These are phyloP conservation scores for Fusarium nurragi DNA, from an alignment of 2,329 filamentous ascomycete species.

Conservation along the genomic window DNA sequence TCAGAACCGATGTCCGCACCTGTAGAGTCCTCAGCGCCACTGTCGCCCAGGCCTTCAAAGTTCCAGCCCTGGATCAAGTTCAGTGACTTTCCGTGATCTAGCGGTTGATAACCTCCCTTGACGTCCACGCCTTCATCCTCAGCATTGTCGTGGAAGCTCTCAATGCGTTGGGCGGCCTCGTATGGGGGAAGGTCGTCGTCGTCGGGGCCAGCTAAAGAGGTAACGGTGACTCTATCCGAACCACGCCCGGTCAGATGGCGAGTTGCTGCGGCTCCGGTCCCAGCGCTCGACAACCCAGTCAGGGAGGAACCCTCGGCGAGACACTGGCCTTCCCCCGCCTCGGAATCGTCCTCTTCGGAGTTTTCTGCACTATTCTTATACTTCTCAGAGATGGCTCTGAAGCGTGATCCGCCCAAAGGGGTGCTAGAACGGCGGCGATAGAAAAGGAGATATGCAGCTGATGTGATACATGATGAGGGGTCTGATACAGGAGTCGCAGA, in stretches of 20 bases:
- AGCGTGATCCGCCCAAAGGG: constrained; percentile 81
- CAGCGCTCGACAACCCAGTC: constrained; percentile 92
- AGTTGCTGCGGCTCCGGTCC: constrained; percentile 79
- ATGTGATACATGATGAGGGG: constrained; percentile 71
- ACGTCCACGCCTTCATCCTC: constrained; percentile 61
- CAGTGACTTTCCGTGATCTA: constrained; percentile 45
- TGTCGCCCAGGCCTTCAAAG: constrained; percentile 53
- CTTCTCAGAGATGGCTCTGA: constrained; percentile 74
- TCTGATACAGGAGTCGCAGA: constrained; percentile 71
- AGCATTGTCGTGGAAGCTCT: constrained; percentile 54
- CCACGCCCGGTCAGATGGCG: constrained; percentile 69
- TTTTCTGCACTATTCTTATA: constrained; percentile 64
- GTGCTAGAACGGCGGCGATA: constrained; percentile 84
- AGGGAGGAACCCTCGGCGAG: constrained; percentile 85
- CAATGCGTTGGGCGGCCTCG: constrained; percentile 34
- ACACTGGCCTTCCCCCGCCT: constrained; percentile 83
- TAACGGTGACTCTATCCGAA: constrained; percentile 56
- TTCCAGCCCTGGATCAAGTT: constrained; percentile 56
- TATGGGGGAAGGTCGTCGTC: constrained; percentile 50
- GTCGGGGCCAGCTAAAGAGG: constrained; percentile 40
- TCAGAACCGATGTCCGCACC: constrained; percentile 55
- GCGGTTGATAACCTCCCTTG: constrained; percentile 47
- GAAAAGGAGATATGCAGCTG: constrained; percentile 91
- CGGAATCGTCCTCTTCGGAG: constrained; percentile 55
- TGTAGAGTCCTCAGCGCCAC: constrained; percentile 46